Percentiles rank a stretch among this genome's conserved stretches.
Evolutionary conservation across 208 protist genomes (phyloP).

Genomic region (Leishmania aethiopica): DNA sequence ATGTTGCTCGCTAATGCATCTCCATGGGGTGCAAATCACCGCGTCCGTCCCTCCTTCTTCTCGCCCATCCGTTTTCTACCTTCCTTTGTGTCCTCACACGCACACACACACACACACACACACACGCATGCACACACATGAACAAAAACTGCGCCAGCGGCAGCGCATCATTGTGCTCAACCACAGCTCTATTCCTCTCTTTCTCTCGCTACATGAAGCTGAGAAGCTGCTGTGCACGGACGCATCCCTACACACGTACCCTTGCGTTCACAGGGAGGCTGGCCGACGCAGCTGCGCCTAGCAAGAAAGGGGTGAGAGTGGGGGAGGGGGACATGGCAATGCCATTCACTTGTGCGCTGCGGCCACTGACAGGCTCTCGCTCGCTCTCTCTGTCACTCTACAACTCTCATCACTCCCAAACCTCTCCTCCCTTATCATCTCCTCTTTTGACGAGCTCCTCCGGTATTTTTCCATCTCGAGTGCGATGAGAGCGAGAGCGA

Average conservation of each 20-base stretch:
- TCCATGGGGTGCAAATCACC: neutral
- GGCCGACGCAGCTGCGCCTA: neutral
- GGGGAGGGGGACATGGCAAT: neutral
- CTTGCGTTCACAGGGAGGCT: neutral
- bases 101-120: too few species aligned
- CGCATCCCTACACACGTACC: neutral
- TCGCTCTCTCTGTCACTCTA: neutral
- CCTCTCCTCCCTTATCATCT: neutral
- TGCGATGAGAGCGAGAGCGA: neutral
- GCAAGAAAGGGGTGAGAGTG: neutral
- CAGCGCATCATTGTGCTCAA: constrained; percentile 1
- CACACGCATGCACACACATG: too few species aligned
- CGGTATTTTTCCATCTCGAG: neutral
- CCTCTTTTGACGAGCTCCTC: neutral
- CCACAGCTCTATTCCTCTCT: neutral
- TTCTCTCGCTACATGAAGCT: neutral
- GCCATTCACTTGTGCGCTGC: neutral
- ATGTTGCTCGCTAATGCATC: neutral
- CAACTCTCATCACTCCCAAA: neutral
- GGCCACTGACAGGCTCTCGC: neutral
- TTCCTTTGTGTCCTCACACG: neutral
- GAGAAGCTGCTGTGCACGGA: neutral
- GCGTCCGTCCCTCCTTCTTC: neutral
- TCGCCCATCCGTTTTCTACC: neutral
- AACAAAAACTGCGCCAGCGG: neutral